Evolutionary conservation across 805 yeast genomes (phyloP).

Genomic region (Komagataella pastoris): DNA sequence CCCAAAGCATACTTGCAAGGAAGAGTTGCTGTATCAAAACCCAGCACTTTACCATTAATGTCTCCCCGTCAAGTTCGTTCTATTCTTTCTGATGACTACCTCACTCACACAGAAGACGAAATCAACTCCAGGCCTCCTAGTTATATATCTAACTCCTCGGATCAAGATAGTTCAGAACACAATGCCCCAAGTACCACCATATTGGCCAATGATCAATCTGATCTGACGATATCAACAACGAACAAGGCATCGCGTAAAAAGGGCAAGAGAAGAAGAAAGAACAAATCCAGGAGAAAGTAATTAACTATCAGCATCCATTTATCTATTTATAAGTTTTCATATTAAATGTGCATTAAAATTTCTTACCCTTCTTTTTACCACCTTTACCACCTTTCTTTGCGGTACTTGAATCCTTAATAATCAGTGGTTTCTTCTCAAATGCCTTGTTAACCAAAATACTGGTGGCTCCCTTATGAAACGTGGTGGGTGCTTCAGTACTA

Average conservation of each 20-base stretch:
- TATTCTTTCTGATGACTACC: neutral
- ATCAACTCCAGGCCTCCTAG: neutral
- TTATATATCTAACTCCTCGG: neutral
- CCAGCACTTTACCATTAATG: neutral
- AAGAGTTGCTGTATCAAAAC: neutral
- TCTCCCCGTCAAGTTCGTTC: neutral
- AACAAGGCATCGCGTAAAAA: neutral
- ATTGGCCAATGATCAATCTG: neutral
- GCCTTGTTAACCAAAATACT: conserved; percentile 3
- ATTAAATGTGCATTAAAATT: conserved; percentile 2
- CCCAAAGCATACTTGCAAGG: conserved; percentile 9
- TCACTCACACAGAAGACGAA: neutral
- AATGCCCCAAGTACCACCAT: neutral
- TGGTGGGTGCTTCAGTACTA: neutral
- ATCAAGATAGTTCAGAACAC: neutral
- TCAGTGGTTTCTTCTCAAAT: conserved; percentile 1
- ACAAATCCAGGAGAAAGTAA: neutral
- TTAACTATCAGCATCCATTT: neutral
- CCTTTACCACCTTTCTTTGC: conserved; percentile 2
- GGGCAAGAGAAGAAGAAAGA: neutral
- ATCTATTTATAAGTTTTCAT: neutral
- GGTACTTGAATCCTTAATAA: neutral
- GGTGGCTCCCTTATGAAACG: conserved; percentile 1
- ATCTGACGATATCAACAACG: neutral
- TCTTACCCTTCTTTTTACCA: conserved; percentile 5